Evolutionary conservation across 177 flowering plant genomes (phyloP), one percentile per base, ranked within the genome.

Genomic region (Vitis hybrid): DNA sequence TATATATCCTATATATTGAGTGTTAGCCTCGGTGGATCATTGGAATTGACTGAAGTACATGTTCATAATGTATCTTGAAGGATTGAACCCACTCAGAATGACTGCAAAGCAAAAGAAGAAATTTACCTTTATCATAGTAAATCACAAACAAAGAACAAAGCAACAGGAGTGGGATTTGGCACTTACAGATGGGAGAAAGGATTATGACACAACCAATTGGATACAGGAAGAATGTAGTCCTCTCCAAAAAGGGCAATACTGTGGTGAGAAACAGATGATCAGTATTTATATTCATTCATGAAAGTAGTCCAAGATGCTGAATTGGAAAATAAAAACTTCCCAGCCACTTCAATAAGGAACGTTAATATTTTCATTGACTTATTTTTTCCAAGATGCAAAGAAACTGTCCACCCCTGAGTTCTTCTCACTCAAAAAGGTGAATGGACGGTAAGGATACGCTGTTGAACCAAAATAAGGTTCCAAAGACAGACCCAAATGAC

Each of bases 161-260:
- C 16, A 3, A 29, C 56, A 60, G 18, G 6, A 59, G 29, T 49
- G 33, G 22, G 15, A 12, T 51, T 3, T 12, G 59, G 19, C 16
- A 85, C 97, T 89, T 83, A 93, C 97, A 82, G 61, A 93, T 82
- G 1, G 97, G 97, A 56, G 89, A 83, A 62, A 96, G 89, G 76
- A 93, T 84, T 62, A 96, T 86, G 62, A 86, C 84, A 63, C 83
- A 55, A 65, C 98, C 97, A 67, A 96, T 96, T 33, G 99, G 99
- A 76, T 96, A 96, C 69, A 96, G 85, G 88, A 96, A 96, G 76
- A 93, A 88, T 8, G 98, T 96, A 8, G 99, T 93, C 79, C 80
- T 86, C 75, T 96, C 99, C 87, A 96, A 62, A 81, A 96, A 96
- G 52, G 99, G 98, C 31, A 93, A 82, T 51, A 89, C 98, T 92